Evolutionary conservation across 2,329 filamentous ascomycete genomes (phyloP).

Genomic region (Pseudogymnoascus sp.): DNA sequence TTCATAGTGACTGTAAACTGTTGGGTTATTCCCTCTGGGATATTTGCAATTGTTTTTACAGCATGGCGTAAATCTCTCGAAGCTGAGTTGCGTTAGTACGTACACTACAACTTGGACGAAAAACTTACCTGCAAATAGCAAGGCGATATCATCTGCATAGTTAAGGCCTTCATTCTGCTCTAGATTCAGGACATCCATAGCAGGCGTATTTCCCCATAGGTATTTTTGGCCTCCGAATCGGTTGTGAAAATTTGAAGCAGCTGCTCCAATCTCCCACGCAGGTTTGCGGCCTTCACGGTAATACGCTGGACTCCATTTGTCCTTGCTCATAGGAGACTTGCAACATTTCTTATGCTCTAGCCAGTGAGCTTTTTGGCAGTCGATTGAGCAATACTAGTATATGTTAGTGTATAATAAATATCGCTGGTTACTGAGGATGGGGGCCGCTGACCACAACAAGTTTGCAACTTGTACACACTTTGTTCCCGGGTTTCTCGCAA

Average conservation of each 20-base stretch:
- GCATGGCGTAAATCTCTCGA: slow-evolving; percentile 18
- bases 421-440: not conserved
- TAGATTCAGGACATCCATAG: slow-evolving; percentile 16
- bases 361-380: slow-evolving; percentile 17
- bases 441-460: slow-evolving; percentile 10
- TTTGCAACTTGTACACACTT: slow-evolving; percentile 7
- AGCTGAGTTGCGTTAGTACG: slow-evolving; percentile 10
- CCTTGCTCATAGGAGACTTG: slow-evolving; percentile 14
- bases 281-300: slow-evolving; percentile 12
- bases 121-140: slow-evolving; percentile 18
- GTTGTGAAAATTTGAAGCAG: not conserved
- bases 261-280: not conserved
- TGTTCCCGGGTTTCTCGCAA: slow-evolving; percentile 9
- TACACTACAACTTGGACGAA: not conserved
- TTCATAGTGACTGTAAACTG: slow-evolving; percentile 14
- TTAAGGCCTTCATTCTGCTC: slow-evolving; percentile 14
- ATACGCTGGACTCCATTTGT: slow-evolving; percentile 14
- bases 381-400: slow-evolving; percentile 13
- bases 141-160: slow-evolving; percentile 12
- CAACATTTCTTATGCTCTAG: slow-evolving; percentile 16
- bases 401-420: not conserved
- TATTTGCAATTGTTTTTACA: slow-evolving; percentile 14
- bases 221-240: slow-evolving; percentile 14
- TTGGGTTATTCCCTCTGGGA: slow-evolving; percentile 10
- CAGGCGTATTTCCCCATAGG: slow-evolving; percentile 18